Base-by-base conservation (phyloP, 1,284 basidiomycete genomes). In the Ceratobasidium sp. region DNA sequence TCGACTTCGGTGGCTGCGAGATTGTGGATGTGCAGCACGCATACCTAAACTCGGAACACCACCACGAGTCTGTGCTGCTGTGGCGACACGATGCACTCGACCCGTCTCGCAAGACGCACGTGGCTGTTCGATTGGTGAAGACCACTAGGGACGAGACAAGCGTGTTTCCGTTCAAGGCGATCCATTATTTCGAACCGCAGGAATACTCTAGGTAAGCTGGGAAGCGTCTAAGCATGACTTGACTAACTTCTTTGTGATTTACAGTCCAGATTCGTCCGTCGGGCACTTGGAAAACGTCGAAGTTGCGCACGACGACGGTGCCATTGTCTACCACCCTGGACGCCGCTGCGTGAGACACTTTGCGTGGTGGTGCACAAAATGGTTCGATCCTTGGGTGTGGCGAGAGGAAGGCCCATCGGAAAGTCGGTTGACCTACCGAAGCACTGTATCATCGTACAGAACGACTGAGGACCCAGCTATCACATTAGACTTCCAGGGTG, bases 321-420 rank as follows among this genome's bases (percentile, higher is more conserved):
- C 27, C 7, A 49, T 64, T 19, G 43, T 29, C 1, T 46, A 64
- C 24, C 62, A 48, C 22, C 62, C 62, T 64, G 62, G 43, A 9
- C 14, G 24, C 9, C 62, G 43, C 22, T 64, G 62, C 24, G 43
- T 16, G n/a, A 19, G 13, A 2, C 24, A 49, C 19, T 64, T 64
- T 29, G n/a, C 16, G 11, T 49, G 62, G 62, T 48, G 62, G 43
- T 64, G 62, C 29, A 64, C 43, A 1, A 31, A 48, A 1, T 64
- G 62, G 62, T 64, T 29, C 27, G 62, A 64, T 13, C 62, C 62
- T 31, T 64, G 62, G 62, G 22, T 31, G 27, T 64, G 62, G 62
- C 37, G 62, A 34, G 62, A 64, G 41, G 62, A n/a, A 31, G 62
- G 62, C 9, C 41, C 41, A 22, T 1, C 22, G 16, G 41, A 34